These are phyloP conservation scores for Nicotiana undulata DNA, from an alignment of 257 asterid species.

Conservation along the genomic window DNA sequence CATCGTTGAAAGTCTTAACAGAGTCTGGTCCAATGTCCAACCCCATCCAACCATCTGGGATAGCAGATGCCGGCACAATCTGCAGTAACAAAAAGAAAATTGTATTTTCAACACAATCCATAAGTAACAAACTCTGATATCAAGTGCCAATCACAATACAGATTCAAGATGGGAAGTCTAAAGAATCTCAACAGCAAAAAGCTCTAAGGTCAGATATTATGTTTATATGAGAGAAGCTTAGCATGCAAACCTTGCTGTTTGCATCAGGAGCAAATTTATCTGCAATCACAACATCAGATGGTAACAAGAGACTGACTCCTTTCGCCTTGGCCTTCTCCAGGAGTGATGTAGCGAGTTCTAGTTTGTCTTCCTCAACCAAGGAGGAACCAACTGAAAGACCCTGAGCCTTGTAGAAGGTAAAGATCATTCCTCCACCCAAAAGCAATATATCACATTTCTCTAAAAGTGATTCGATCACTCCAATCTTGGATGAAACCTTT, in stretches of 20 bases:
- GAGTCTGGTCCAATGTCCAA: constrained; percentile 86
- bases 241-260: constrained; percentile 56
- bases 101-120: not conserved
- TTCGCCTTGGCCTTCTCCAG: constrained; percentile 70
- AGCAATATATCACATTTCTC: constrained; percentile 66
- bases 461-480: constrained; percentile 81
- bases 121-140: not conserved
- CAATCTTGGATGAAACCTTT: constrained; percentile 85
- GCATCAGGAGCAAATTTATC: constrained; percentile 95
- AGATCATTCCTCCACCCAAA: constrained; percentile 91
- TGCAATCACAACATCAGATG: constrained; percentile 72
- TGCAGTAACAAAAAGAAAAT: constrained; percentile 17
- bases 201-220: not conserved
- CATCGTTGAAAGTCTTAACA: constrained; percentile 64
- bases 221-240: not conserved
- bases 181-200: not conserved
- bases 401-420: constrained; percentile 87
- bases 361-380: constrained; percentile 89
- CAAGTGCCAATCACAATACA: not conserved
- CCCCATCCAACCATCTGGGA: constrained; percentile 95
- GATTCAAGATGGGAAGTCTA: not conserved
- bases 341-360: constrained; percentile 70
- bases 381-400: constrained; percentile 86
- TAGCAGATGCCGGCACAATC: constrained; percentile 67
- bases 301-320: constrained; percentile 70